phyloP scores from a whole-genome alignment of 495 filamentous ascomycete genomes.

The Apodospora peruviana region DNA sequence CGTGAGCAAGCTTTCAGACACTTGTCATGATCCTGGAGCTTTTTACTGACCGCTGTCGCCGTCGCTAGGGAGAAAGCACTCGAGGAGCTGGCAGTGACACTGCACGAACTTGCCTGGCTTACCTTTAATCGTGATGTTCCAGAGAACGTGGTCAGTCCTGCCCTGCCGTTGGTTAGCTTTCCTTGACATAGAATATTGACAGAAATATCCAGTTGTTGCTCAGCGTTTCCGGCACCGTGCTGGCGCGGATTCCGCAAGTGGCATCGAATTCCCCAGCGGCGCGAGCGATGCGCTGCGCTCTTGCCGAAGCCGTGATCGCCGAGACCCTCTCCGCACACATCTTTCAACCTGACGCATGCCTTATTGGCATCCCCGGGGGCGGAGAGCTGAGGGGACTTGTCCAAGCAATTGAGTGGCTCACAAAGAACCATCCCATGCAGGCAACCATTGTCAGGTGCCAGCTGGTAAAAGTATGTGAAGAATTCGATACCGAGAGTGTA shows the following conservation, averaged over 20 bases:
- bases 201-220: neutral
- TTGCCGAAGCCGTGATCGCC: constrained; percentile 6
- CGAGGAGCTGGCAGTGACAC: neutral
- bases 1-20: neutral
- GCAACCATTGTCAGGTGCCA: constrained; percentile 7
- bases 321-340: constrained; percentile 1
- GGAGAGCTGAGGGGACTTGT: neutral
- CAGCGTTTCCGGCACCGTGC: neutral
- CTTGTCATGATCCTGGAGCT: neutral
- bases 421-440: neutral
- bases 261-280: constrained; percentile 4
- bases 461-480: constrained; percentile 5
- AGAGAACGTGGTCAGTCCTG: neutral
- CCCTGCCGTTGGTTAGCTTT: neutral
- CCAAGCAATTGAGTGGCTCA: neutral
- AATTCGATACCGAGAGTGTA: neutral
- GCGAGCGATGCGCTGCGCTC: constrained; percentile 1
- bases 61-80: neutral
- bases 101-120: neutral
- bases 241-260: constrained; percentile 5
- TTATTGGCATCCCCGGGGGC: neutral
- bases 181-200: neutral
- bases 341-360: neutral
- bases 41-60: neutral
- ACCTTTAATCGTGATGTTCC: neutral